Conservation (phyloP, 768 basidiomycete species). For the Imleria badia region DNA sequence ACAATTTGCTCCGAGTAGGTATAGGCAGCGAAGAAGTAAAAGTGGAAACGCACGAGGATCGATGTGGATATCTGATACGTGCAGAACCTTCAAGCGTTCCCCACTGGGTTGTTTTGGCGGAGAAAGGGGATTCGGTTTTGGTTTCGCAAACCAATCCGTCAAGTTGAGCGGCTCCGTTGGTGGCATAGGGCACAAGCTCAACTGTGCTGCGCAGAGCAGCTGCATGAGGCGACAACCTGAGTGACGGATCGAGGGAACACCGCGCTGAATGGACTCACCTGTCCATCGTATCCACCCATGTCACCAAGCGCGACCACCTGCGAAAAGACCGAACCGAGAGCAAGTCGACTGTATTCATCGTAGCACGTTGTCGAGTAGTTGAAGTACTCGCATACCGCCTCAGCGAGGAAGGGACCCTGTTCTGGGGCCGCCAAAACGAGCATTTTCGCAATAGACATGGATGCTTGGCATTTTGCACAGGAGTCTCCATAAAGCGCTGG, state of each 20-base stretch:
- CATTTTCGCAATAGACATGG: constrained; percentile 42
- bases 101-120: constrained; percentile 42
- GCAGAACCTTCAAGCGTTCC: constrained; percentile 47
- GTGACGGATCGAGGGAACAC: background rate
- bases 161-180: constrained; percentile 43
- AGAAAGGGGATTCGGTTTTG: constrained; percentile 48
- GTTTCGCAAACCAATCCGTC: constrained; percentile 50
- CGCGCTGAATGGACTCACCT: constrained; percentile 27
- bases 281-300: constrained; percentile 50
- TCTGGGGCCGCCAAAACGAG: constrained; percentile 42
- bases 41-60: constrained; percentile 42
- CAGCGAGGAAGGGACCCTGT: constrained; percentile 40
- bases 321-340: constrained; percentile 44
- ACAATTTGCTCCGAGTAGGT: background rate
- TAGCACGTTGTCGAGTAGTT: constrained; percentile 37
- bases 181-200: constrained; percentile 38
- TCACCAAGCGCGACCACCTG: constrained; percentile 49
- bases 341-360: constrained; percentile 32
- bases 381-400: constrained; percentile 45
- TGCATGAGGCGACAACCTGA: background rate
- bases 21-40: no score
- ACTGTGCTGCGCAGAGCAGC: constrained; percentile 38
- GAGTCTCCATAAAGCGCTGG: constrained; percentile 36
- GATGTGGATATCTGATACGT: constrained; percentile 50
- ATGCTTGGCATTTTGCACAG: constrained; percentile 41